These are phyloP conservation scores for Pachyrhizus erosus DNA, from an alignment of 306 rosid species.

Conservation along the genomic window DNA sequence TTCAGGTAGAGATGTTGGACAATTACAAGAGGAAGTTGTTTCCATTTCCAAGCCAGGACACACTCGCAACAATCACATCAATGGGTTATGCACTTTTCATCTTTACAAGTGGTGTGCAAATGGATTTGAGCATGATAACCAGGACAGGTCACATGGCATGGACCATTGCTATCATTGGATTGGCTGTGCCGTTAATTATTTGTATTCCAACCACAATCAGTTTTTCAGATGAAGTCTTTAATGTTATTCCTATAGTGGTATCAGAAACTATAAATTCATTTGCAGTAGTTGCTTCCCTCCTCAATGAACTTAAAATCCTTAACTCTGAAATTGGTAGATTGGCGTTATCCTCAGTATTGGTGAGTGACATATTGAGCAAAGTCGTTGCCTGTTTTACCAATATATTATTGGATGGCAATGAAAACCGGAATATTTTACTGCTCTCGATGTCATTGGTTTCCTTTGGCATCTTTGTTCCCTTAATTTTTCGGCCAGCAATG, in stretches of 20 bases:
- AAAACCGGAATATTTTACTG: neutral
- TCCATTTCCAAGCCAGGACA: conserved; percentile 49
- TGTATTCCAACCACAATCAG: neutral
- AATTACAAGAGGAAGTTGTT: conserved; percentile 24
- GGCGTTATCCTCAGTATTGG: conserved; percentile 49
- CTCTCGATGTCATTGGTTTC: neutral
- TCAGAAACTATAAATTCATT: conserved; percentile 41
- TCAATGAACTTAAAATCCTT: conserved; percentile 50
- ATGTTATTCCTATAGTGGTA: neutral
- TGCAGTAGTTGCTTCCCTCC: conserved; percentile 48
- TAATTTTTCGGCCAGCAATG: conserved; percentile 51
- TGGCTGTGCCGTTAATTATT: conserved; percentile 6
- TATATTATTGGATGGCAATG: neutral
- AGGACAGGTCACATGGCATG: conserved; percentile 56
- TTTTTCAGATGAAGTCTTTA: neutral
- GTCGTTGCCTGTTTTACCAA: neutral
- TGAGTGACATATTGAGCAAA: conserved; percentile 42
- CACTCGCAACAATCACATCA: conserved; percentile 44
- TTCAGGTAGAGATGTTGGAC: neutral
- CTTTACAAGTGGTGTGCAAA: conserved; percentile 58
- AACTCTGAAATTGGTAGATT: conserved; percentile 54
- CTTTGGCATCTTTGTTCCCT: neutral
- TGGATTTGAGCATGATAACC: conserved; percentile 55
- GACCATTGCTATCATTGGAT: conserved; percentile 40
- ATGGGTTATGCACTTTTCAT: conserved; percentile 53